A percentile compares a stretch with the other conserved stretches of the same genome.
Evolutionary conservation across 1,284 basidiomycete species (phyloP).

Genomic region (Sparassis latifolia): DNA sequence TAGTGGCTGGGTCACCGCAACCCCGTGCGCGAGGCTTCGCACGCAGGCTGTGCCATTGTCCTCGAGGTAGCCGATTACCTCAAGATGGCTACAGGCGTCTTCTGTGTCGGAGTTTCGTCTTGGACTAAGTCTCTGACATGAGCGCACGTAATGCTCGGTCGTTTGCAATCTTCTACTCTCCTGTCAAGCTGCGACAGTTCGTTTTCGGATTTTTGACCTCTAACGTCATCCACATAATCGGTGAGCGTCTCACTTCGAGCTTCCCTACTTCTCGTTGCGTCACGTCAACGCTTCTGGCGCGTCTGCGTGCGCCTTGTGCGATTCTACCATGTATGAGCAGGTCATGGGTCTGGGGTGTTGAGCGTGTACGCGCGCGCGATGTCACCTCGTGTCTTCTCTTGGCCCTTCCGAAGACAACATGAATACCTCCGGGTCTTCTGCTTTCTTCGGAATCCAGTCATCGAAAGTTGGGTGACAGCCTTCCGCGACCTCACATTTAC

Average conservation of each 20-base stretch:
- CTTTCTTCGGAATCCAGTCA: no score
- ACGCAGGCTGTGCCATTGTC: not conserved
- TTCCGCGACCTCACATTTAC: no score
- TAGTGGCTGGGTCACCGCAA: not conserved
- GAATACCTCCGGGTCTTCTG: no score
- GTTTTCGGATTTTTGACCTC: no score
- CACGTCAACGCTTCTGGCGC: not conserved
- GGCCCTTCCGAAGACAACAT: no score
- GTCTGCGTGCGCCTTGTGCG: not conserved
- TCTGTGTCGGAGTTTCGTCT: no score
- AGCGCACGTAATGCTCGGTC: no score
- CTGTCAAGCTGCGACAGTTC: no score
- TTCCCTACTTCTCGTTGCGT: not conserved
- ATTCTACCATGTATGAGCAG: not conserved
- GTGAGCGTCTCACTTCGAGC: not conserved
- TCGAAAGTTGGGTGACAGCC: no score
- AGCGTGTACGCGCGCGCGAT: not conserved
- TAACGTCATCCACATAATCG: constrained; percentile 87
- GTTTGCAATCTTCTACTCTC: no score
- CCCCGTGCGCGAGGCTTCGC: not conserved
- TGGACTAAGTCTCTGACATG: no score
- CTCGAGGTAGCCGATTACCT: not conserved
- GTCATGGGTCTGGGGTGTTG: no score
- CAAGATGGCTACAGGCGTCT: not conserved
- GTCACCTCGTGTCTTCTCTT: not conserved